Evolutionary conservation across 495 filamentous ascomycete species (phyloP), one percentile per base, ranked within the genome.

Genomic region (Penicillium roqueforti): DNA sequence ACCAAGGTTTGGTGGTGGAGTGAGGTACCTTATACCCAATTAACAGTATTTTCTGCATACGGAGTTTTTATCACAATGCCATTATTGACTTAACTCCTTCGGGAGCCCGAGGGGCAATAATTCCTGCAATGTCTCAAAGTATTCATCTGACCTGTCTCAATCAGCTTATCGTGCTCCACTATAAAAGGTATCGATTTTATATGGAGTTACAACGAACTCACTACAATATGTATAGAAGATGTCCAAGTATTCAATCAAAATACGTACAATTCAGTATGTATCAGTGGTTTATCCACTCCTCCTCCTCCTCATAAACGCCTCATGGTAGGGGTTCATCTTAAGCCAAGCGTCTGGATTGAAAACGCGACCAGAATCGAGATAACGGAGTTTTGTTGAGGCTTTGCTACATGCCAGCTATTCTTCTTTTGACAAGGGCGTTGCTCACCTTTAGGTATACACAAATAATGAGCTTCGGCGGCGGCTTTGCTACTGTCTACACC

Each of bases 1-100:
- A 62, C 50, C 25, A 38, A 41, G 11, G 48, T 44, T 32, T 23
- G 36, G 28, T 36, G 16, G 58, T 54, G 55, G 53, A 56, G 28
- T 22, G 32, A 63, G 49, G 61, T 64, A 56, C 50, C 55, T 49
- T 25, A 11, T 36, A 48, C 45, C 3, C 5, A 16, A 16, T 36
- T 16, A 36, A n/a, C 16, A 36, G 16, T 36, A n/a, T 36, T 31
- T 34, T 36, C n/a, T n/a, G 14, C 32, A n/a, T 6, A 23, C 10
- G 25, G 25, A 11, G 39, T 0, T 34, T 26, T 23, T 26, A n/a
- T 16, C 34, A 47, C 44, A 47, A 47, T 23, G 44, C 29, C 23
- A 26, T 49, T 49, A 25, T 48, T 3, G 18, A 16, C 19, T 23
- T 48, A 37, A 36, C 46, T 48, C 22, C 14, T 36, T 48, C 37